Evolutionary conservation across 495 filamentous ascomycete species (phyloP), one percentile per base, ranked within the genome.

Genomic region (Paragyromitra xinjiangensis): DNA sequence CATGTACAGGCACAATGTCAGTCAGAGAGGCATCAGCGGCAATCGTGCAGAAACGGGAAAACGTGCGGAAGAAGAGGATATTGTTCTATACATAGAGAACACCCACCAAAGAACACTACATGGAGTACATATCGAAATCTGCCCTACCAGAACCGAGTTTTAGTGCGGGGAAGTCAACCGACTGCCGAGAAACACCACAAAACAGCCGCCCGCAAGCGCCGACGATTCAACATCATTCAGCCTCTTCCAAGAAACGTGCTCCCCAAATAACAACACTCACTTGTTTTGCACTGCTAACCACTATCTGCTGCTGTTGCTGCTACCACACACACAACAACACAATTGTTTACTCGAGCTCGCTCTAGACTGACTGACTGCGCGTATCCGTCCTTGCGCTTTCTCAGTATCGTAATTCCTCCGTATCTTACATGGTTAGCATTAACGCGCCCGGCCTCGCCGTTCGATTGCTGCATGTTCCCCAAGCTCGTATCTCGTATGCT

Each of bases 71-170:
- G 74, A 73, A 63, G 58, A 61, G 69, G 74, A 53, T 73, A 77
- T 73, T 77, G 74, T 77, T 77, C 74, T 77, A 77, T 77, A 77
- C 74, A 77, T 77, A 73, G 74, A 61, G 71, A 76, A 63, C 34
- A 63, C 66, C 56, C 53, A 69, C 68, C 42, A 19, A 58, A n/a
- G 34, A 34, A 61, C 19, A 45, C 66, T 4, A 14, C 63, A 61
- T 34, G 29, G 29, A 34, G 29, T 34, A 34, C 29, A 34, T 34
- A 34, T 55, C 75, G 26, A 56, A 72, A 66, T 55, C 59, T 48
- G 26, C 42, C 24, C 50, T 65, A 56, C 74, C 67, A 53, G 48
- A 56, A 37, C 34, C 64, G 12, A 53, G 51, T 39, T 9, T 63
- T 45, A 48, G 77, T 53, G 74, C 59, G 77, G 65, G 77, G 74